Percentiles rank a stretch among this genome's conserved stretches.
Conservation (phyloP, 2,329 filamentous ascomycete genomes). For the Sporothrix inflata region DNA sequence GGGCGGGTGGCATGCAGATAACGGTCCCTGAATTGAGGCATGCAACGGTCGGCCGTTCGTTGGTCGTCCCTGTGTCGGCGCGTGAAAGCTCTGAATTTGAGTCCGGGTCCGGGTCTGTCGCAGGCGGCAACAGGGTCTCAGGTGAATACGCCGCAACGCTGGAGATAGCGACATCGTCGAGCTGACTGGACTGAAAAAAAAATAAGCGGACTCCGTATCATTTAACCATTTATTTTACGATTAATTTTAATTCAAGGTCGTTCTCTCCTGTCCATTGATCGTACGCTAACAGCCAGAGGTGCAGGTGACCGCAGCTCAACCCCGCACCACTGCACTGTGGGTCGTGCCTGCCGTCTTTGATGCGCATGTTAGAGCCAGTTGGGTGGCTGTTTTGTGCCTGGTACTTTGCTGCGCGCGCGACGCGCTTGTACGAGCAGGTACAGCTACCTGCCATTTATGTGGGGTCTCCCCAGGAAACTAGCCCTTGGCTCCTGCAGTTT, state of each 20-base stretch:
- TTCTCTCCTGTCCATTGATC: slow-evolving; percentile 17
- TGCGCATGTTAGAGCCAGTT: slow-evolving; percentile 2
- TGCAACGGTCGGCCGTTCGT: not conserved
- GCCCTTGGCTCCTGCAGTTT: slow-evolving; percentile 26
- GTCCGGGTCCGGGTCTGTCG: slow-evolving; percentile 18
- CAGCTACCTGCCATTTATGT: slow-evolving; percentile 16
- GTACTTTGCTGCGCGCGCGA: not conserved
- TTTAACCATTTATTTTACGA: slow-evolving; percentile 15
- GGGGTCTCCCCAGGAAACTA: slow-evolving; percentile 28
- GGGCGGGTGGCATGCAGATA: not conserved
- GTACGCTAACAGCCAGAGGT: slow-evolving; percentile 25
- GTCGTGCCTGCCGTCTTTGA: slow-evolving; percentile 11
- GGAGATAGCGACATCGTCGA: slow-evolving; percentile 1
- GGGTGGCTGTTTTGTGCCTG: not conserved
- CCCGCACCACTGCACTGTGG: slow-evolving; percentile 29
- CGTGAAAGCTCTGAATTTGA: not conserved
- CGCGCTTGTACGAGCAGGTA: not conserved
- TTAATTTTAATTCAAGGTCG: slow-evolving; percentile 13
- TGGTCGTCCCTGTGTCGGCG: not conserved
- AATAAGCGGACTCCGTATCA: not conserved
- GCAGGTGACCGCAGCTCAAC: slow-evolving; percentile 31
- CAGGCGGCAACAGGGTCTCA: not conserved
- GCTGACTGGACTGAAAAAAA: slow-evolving; percentile 13
- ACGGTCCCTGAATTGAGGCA: not conserved
- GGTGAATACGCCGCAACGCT: slow-evolving; percentile 1